phyloP scores from a whole-genome alignment of 768 basidiomycete genomes.

The Lactifluus piperatus region DNA sequence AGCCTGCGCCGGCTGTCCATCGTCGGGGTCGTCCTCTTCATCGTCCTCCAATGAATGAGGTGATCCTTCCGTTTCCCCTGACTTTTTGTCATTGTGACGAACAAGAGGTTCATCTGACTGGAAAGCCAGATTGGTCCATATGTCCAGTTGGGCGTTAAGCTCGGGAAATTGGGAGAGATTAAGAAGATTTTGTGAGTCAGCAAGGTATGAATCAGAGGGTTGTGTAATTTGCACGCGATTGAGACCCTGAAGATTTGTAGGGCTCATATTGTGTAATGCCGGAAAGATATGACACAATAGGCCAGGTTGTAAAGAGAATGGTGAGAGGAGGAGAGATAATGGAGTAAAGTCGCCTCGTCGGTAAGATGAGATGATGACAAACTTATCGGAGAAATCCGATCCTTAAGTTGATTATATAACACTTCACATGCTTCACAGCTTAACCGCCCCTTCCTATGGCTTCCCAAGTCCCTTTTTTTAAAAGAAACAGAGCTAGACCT shows the following conservation, averaged over 20 bases:
- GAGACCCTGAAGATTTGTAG: constrained; percentile 65
- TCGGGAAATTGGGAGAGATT: constrained; percentile 60
- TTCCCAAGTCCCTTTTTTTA: constrained; percentile 77
- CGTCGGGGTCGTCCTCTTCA: constrained; percentile 21
- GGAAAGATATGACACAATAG: not conserved
- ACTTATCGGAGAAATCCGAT: not conserved
- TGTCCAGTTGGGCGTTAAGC: constrained; percentile 65
- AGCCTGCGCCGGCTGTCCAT: constrained; percentile 31
- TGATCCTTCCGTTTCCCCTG: constrained; percentile 8
- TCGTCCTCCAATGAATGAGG: constrained; percentile 31
- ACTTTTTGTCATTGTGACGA: constrained; percentile 29
- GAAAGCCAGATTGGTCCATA: constrained; percentile 80
- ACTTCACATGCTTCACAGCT: not conserved
- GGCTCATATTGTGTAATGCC: constrained; percentile 38
- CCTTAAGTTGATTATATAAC: too few species aligned
- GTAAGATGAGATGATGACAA: not conserved
- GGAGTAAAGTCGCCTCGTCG: too few species aligned
- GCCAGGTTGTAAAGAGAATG: not conserved
- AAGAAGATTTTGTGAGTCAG: constrained; percentile 48
- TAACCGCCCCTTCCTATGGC: too few species aligned
- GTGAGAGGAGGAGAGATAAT: too few species aligned
- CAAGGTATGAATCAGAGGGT: constrained; percentile 30
- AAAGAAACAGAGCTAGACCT: constrained; percentile 75
- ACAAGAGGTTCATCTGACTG: constrained; percentile 63
- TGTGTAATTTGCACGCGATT: constrained; percentile 62